Evolutionary conservation across 2,329 filamentous ascomycete genomes (phyloP), one percentile per base, ranked within the genome.

Genomic region (Curvularia verruculosa): DNA sequence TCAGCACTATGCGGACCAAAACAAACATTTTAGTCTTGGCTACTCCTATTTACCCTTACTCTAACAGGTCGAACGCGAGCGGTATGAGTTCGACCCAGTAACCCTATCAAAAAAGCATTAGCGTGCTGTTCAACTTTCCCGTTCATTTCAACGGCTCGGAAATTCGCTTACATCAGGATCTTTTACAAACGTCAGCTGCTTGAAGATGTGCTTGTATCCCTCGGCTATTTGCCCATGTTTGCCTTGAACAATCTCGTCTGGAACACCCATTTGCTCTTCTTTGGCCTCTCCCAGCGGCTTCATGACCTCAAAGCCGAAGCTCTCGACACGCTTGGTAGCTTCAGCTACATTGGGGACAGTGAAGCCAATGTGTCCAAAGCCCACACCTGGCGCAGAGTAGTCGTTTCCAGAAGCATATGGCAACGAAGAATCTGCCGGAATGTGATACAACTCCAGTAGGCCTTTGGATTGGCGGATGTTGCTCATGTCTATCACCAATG

Each of bases 311-410:
- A 57, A 70, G 1, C 69, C 69, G 54, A 66, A 68, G 4, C 48
- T 48, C 24, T 58, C 55, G 6, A 71, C 61, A 5, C 69, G 53
- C 4, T 67, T 52, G 6, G 75, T 40, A 15, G 70, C 61, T 12
- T 49, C 60, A 7, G 41, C 56, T 1, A 75, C 72, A 64, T 75
- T 60, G 1, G 72, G 72, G 0, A 76, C 70, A 9, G 70, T 75
- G 52, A 76, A 74, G 0, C 73, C 72, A n/a, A 76, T 54, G 47
- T 76, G 73, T 1, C 73, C 72, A 37, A 76, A 75, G 4, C 72
- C 72, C 4, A 73, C 44, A 5, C 66, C 58, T 29, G 19, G 23
- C 1, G 49, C 48, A 3, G 39, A 40, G 48, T 71, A 69, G 19
- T 70, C 67, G 47, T 75, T 75, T 0, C 72, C 73, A 10, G 56